Evolutionary conservation across 2,329 filamentous ascomycete genomes (phyloP), one percentile per base, ranked within the genome.

Genomic region (Penicillium sp.): DNA sequence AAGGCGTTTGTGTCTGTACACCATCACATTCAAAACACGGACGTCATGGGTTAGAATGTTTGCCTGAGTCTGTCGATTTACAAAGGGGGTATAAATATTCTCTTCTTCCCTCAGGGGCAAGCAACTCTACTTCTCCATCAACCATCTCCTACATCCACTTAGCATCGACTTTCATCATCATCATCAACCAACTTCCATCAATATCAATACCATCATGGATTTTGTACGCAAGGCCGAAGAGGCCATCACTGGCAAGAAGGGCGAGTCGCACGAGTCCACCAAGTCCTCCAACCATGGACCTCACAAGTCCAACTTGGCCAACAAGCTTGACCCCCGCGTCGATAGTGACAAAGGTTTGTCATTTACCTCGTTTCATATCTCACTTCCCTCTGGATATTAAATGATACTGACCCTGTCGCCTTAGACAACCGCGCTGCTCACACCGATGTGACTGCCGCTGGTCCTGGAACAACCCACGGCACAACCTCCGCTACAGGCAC

Each of bases 191-290:
- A 21, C 41, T 49, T 44, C 12, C 7, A 37, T 13, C 21, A 44
- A 45, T 8, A 28, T 15, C 29, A 24, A n/a, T 24, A 35, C 19
- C 31, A 47, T 32, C 9, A 51, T 51, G 48, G 31, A 51, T 10
- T 47, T 72, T 47, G 59, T 73, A 49, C 66, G 74, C 59, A 75
- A 75, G 54, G 68, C 72, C 33, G 75, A 75, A 63, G 68, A 73
- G 9, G 68, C 61, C 52, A 43, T 75, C 44, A 57, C 54, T 35
- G 59, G 65, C 22, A 56, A 67, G 52, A 57, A 64, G 49, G 45
- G 56, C 22, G 51, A 55, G 32, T 52, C 49, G 28, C 41, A 37
- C 17, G 42, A 55, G 24, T 45, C 41, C 29, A 47, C 44, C 33
- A 17, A 51, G 48, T 51, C 48, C n/a, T 37, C 49, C 38, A 55